These are phyloP conservation scores for Paraphoma chrysanthemicola DNA, from an alignment of 2,329 filamentous ascomycete species.

Conservation along the genomic window DNA sequence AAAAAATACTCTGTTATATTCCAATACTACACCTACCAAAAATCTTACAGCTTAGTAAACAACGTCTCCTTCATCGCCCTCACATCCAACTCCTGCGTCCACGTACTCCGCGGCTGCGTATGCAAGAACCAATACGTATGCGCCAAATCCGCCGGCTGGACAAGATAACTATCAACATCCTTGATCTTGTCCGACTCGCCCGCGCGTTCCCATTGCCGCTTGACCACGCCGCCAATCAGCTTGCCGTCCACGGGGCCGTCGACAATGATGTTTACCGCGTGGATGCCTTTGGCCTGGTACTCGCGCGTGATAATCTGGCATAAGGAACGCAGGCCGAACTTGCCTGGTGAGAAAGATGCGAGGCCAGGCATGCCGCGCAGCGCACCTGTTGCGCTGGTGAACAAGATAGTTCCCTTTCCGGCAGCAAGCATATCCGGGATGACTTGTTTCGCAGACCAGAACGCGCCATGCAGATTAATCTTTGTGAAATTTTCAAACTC, in stretches of 20 bases:
- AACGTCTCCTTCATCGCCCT: slow-evolving; percentile 21
- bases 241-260: slow-evolving; percentile 9
- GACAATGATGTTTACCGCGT: slow-evolving; percentile 3
- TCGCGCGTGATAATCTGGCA: slow-evolving; percentile 12
- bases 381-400: slow-evolving; percentile 25
- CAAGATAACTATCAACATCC: slow-evolving; percentile 8
- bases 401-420: slow-evolving; percentile 23
- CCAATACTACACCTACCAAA: no score
- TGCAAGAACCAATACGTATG: slow-evolving; percentile 28
- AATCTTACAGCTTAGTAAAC: slow-evolving; percentile 12
- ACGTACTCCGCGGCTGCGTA: slow-evolving; percentile 28
- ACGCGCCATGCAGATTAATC: slow-evolving; percentile 27
- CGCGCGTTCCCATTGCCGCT: slow-evolving; percentile 1
- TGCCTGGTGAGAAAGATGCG: slow-evolving; percentile 24
- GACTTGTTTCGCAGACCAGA: slow-evolving; percentile 26
- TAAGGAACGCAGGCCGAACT: slow-evolving; percentile 21
- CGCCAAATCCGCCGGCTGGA: slow-evolving; percentile 17
- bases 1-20: no score
- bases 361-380: slow-evolving; percentile 23
- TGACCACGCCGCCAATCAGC: slow-evolving; percentile 7
- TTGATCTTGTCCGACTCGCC: background rate
- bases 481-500: slow-evolving; percentile 31
- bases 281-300: slow-evolving; percentile 10
- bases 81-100: slow-evolving; percentile 32
- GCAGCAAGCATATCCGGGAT: slow-evolving; percentile 25